These are phyloP conservation scores for Aspergillus intermedius DNA, from an alignment of 2,329 filamentous ascomycete species.

Conservation along the genomic window DNA sequence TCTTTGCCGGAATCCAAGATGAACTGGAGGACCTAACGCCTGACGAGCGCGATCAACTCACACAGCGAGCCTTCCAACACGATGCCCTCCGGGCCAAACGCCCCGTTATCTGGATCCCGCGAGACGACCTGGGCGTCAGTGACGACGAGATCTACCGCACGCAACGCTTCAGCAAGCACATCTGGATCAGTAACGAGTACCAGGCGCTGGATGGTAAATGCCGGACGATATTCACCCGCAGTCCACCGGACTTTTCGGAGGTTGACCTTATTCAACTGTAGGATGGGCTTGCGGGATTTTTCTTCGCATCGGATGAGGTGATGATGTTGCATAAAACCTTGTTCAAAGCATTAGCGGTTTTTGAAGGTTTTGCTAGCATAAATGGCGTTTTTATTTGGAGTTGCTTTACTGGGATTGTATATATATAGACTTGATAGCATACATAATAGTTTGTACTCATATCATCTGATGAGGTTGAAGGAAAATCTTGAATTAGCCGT, in stretches of 20 bases:
- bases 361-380: no score
- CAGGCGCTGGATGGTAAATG: slow-evolving; percentile 79
- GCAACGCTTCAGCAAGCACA: slow-evolving; percentile 63
- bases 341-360: no score
- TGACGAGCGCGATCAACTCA: slow-evolving; percentile 77
- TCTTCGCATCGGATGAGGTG: no score
- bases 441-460: no score
- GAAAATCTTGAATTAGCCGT: no score
- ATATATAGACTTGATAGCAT: no score
- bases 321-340: no score
- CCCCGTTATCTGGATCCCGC: slow-evolving; percentile 89
- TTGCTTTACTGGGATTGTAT: no score
- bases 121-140: slow-evolving; percentile 81
- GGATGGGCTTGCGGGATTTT: slow-evolving; percentile 1
- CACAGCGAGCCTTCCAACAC: slow-evolving; percentile 85
- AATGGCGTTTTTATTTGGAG: no score
- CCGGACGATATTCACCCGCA: slow-evolving; percentile 74
- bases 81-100: slow-evolving; percentile 75
- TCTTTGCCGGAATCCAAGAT: slow-evolving; percentile 83
- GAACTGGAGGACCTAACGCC: slow-evolving; percentile 92
- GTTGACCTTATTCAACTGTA: slow-evolving; percentile 77
- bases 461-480: no score
- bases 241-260: slow-evolving; percentile 85
- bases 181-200: slow-evolving; percentile 93
- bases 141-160: slow-evolving; percentile 85